A percentile compares a stretch with the other conserved stretches of the same genome.
phyloP scores from a whole-genome alignment of 2,329 filamentous ascomycete species.

The Raffaelea ambrosiae region DNA sequence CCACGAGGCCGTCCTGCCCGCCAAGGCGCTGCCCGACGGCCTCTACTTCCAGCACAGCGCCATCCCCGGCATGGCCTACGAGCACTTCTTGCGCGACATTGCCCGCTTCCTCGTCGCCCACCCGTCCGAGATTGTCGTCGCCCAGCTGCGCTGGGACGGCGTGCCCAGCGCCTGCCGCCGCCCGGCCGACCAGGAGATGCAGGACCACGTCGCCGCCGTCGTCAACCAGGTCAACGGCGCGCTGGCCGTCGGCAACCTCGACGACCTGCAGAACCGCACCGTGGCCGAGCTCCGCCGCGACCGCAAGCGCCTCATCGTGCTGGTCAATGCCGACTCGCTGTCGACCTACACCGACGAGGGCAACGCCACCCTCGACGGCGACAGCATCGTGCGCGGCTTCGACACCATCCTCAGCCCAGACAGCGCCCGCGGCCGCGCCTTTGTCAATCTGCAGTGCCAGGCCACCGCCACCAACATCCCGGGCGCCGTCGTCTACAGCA shows the following conservation, averaged over 20 bases:
- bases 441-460: slow-evolving; percentile 39
- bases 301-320: slow-evolving; percentile 27
- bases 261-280: slow-evolving; percentile 22
- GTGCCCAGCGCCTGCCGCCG: slow-evolving; percentile 35
- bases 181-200: slow-evolving; percentile 31
- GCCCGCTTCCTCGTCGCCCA: slow-evolving; percentile 31
- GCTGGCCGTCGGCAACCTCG: slow-evolving; percentile 20
- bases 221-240: slow-evolving; percentile 18
- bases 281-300: slow-evolving; percentile 25
- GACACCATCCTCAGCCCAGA: slow-evolving; percentile 21
- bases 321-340: slow-evolving; percentile 27
- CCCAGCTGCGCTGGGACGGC: slow-evolving; percentile 42
- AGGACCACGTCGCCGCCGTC: slow-evolving; percentile 25
- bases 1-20: slow-evolving; percentile 28
- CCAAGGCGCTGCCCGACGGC: slow-evolving; percentile 30
- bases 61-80: slow-evolving; percentile 41
- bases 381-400: slow-evolving; percentile 28
- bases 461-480: slow-evolving; percentile 41
- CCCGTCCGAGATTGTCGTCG: slow-evolving; percentile 35
- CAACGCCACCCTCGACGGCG: slow-evolving; percentile 30
- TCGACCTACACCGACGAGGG: slow-evolving; percentile 31
- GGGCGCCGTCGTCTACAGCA: slow-evolving; percentile 35
- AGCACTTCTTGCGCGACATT: slow-evolving; percentile 29
- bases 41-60: slow-evolving; percentile 42
- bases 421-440: slow-evolving; percentile 21